Evolutionary conservation across 805 yeast genomes (phyloP), one percentile per base, ranked within the genome.

Genomic region (Cyberlindnera japonica): DNA sequence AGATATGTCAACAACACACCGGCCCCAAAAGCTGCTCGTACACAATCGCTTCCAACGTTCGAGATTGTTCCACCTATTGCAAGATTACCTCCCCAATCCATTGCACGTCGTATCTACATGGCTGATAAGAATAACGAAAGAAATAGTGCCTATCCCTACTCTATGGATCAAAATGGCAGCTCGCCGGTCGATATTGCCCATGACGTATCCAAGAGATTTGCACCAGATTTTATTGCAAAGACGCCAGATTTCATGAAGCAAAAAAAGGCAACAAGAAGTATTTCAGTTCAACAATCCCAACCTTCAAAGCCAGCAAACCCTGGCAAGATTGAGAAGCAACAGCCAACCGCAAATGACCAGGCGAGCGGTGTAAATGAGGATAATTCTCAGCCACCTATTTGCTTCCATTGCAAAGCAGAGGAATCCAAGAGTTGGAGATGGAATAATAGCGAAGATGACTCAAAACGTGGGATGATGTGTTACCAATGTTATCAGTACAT

Each of bases 11-110:
- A 68, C 47, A 65, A 66, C 30, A 62, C 56, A 26, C 72, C 72
- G 3, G 73, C 73, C n/a, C 74, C 71, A 39, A 68, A 63, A 49
- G 75, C 75, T 5, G 61, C 52, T 22, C 60, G 74, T 51, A 68
- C 75, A 1, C 71, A 67, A 47, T 69, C 75, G 2, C 49, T 69
- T 29, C 75, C 75, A 15, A 49, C 44, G 3, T 55, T 57, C 37
- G 55, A 55, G 8, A 43, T 34, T 35, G 39, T 37, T 36, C 50
- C 42, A 25, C 48, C 50, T 20, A 41, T 51, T 21, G 53, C 51
- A 8, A 45, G 55, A 14, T 46, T 50, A 22, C 59, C 59, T 14
- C 49, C 46, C 13, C 50, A 52, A n/a, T 53, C 59, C 7, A 57
- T 55, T 37, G 58, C 61, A 11, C 46, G 50, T 34, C 51, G 55